Conservation (phyloP, 345 rosid genomes). For the Arabis alpina region DNA sequence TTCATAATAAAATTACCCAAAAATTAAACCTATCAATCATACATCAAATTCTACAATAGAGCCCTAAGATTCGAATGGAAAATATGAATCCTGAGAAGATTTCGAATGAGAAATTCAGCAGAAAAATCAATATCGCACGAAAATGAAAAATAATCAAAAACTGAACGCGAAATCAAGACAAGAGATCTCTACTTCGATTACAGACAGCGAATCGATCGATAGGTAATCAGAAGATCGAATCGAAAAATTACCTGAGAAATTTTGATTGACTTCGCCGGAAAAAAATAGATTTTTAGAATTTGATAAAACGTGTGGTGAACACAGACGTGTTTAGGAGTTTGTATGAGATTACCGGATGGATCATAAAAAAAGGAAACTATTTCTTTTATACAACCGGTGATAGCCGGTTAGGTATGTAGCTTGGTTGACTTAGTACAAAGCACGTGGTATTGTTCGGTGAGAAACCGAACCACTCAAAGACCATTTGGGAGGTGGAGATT, state of each 20-base stretch:
- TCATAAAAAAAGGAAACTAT: not conserved
- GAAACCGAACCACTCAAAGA: constrained; percentile 3
- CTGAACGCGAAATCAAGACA: constrained; percentile 4
- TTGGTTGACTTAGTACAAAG: constrained; percentile 1
- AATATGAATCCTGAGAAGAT: not conserved
- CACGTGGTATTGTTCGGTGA: constrained; percentile 35
- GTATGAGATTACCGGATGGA: constrained; percentile 25
- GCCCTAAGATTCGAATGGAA: not conserved
- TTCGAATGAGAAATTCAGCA: constrained; percentile 1
- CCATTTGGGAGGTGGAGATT: constrained; percentile 1
- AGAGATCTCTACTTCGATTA: constrained; percentile 13
- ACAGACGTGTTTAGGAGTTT: constrained; percentile 34
- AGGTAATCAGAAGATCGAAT: not conserved
- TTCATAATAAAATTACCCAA: not conserved
- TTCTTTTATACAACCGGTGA: constrained; percentile 3
- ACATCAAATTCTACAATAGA: not conserved
- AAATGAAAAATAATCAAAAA: not conserved
- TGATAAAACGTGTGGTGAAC: constrained; percentile 42
- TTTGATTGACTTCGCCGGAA: constrained; percentile 25
- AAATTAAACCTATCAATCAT: not conserved
- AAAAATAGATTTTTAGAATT: constrained; percentile 13
- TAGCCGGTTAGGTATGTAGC: constrained; percentile 19
- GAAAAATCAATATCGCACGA: not conserved
- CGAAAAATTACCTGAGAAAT: constrained; percentile 35
- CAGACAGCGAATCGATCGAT: not conserved